Percentiles rank a stretch among this genome's conserved stretches.
Conservation (phyloP, 2,329 filamentous ascomycete species). For the Fusarium devonianum region DNA sequence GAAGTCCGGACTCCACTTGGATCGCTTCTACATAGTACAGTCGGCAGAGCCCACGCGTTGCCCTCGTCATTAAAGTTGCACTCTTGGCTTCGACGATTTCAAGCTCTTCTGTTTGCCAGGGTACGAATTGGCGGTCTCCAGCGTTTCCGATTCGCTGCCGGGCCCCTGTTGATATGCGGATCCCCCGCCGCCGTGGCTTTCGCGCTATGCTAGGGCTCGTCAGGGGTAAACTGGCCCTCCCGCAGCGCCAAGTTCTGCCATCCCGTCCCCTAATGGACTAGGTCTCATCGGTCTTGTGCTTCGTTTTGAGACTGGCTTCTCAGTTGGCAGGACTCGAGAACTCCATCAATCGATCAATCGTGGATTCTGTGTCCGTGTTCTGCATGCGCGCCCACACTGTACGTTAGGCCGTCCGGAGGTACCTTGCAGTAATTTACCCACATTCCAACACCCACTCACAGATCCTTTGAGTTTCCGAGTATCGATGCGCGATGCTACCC, state of each 20-base stretch:
- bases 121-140: slow-evolving; percentile 4
- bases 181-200: slow-evolving; percentile 18
- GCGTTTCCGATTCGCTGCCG: slow-evolving; percentile 21
- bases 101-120: slow-evolving; percentile 2
- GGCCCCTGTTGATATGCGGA: slow-evolving; percentile 19
- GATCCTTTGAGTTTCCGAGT: slow-evolving; percentile 8
- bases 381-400: slow-evolving; percentile 22
- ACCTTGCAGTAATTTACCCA: slow-evolving; percentile 34
- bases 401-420: too few species aligned
- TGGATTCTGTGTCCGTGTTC: slow-evolving; percentile 20
- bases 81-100: background rate
- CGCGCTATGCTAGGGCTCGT: slow-evolving; percentile 20
- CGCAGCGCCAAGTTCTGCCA: slow-evolving; percentile 26
- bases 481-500: slow-evolving; percentile 12
- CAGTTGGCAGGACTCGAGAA: slow-evolving; percentile 5
- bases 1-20: too few species aligned
- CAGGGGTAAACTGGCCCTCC: slow-evolving; percentile 28
- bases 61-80: slow-evolving; percentile 1
- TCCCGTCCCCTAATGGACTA: slow-evolving; percentile 21
- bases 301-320: slow-evolving; percentile 13
- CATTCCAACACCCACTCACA: slow-evolving; percentile 22
- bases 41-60: background rate
- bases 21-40: too few species aligned
- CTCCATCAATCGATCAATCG: slow-evolving; percentile 30
- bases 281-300: slow-evolving; percentile 11